phyloP scores from a whole-genome alignment of 208 protist genomes.

The Trypanosoma cruzi region DNA sequence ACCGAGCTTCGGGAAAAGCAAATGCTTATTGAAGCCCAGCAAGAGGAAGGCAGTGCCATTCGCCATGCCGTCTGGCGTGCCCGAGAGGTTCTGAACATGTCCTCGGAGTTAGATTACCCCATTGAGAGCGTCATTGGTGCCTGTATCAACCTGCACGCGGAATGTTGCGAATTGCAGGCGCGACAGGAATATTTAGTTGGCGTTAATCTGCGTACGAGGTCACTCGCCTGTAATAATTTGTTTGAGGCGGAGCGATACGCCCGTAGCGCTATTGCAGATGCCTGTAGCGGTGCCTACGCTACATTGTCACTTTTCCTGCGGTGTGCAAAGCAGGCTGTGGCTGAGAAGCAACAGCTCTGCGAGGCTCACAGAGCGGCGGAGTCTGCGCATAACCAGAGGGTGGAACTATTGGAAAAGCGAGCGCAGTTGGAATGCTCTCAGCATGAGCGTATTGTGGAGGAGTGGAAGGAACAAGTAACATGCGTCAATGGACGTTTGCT shows the following conservation, averaged over 20 bases:
- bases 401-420: conserved; percentile 3
- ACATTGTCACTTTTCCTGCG: conserved; percentile 3
- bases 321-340: neutral
- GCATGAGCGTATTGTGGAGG: conserved; percentile 11
- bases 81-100: conserved; percentile 38
- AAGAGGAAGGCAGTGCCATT: conserved; percentile 34
- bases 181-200: conserved; percentile 25
- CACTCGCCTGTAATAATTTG: conserved; percentile 10
- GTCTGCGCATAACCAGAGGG: conserved; percentile 3
- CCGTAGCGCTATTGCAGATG: conserved; percentile 28
- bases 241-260: conserved; percentile 32
- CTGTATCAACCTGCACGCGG: conserved; percentile 21
- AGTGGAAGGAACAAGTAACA: conserved; percentile 17
- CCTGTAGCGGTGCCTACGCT: conserved; percentile 8
- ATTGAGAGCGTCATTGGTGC: conserved; percentile 37
- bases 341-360: conserved; percentile 10
- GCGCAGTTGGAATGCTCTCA: conserved; percentile 12
- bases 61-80: conserved; percentile 37
- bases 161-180: conserved; percentile 27
- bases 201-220: conserved; percentile 23
- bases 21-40: conserved; percentile 48
- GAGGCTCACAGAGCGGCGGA: conserved; percentile 11
- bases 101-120: conserved; percentile 51
- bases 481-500: neutral
- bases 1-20: conserved; percentile 60